Base-by-base conservation (phyloP, 345 rosid genomes). In the Salix caprea region DNA sequence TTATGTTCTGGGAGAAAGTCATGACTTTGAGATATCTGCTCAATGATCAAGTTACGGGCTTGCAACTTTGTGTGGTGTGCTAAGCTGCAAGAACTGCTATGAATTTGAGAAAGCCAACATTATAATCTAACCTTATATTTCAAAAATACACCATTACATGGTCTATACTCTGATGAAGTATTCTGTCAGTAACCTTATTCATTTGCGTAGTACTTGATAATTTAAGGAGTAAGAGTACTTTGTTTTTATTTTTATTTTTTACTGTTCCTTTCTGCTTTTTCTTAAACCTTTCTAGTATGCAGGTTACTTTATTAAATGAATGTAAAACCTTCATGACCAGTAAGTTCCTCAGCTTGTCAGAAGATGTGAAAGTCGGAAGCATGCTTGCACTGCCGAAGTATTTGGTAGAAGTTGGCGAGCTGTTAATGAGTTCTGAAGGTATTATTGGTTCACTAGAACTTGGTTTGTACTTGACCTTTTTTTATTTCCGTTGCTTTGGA, bases 321-420 rank as follows among this genome's bases (percentile, higher is more conserved):
- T 60, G 44, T 46, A 70, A 70, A 70, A 46, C 60, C 60, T 44
- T 70, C 60, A n/a, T 70, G 60, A 44, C 58, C 73, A 70, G 23
- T 70, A 70, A 46, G 34, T 46, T 46, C 60, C 36, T 70, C 32
- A 70, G 60, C 28, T 44, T 46, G 28, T 70, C 73, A 10, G 73
- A 70, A 46, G 73, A 70, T 11, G 73, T 70, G 37, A 70, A 34
- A 12, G 48, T 19, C 1, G 61, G 73, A 14, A 23, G 61, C 16
- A 15, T 28, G 24, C 7, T 70, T 70, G 37, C 24, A 48, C 56
- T 70, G 73, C 60, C 60, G 0, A 70, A 70, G 13, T 70, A 46
- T 46, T 24, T 70, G 18, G 73, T 70, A 30, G 73, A 70, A 46
- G 73, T 70, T 46, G 73, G 73, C 13, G 73, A 70, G 34, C 73